phyloP scores from a whole-genome alignment of 345 rosid species.

The Erodium maritimum region DNA sequence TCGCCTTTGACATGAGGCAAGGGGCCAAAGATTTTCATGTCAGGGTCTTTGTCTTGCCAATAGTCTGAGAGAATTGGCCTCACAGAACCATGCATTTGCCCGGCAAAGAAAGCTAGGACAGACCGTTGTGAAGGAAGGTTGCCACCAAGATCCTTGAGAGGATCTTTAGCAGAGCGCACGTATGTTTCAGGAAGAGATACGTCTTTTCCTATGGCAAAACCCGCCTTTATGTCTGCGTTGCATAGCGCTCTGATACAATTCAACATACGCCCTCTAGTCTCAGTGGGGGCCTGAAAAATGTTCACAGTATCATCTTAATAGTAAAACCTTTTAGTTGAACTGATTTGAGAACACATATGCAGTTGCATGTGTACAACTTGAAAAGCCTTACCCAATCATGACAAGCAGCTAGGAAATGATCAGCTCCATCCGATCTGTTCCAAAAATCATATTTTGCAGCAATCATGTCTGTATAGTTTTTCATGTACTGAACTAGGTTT shows the following conservation, averaged over 20 bases:
- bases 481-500: slow-evolving; percentile 36
- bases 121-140: slow-evolving; percentile 44
- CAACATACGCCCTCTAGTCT: slow-evolving; percentile 40
- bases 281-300: slow-evolving; percentile 46
- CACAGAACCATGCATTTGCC: slow-evolving; percentile 74
- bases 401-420: slow-evolving; percentile 83
- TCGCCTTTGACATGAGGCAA: slow-evolving; percentile 55
- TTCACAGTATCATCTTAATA: slow-evolving; percentile 10
- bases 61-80: slow-evolving; percentile 40
- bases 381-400: slow-evolving; percentile 80
- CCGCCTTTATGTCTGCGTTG: slow-evolving; percentile 61
- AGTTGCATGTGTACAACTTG: slow-evolving; percentile 3
- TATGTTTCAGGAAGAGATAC: slow-evolving; percentile 63
- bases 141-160: slow-evolving; percentile 54
- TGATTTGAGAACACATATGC: no score
- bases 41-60: slow-evolving; percentile 65
- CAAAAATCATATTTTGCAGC: slow-evolving; percentile 55
- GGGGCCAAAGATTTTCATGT: slow-evolving; percentile 76
- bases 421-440: slow-evolving; percentile 79
- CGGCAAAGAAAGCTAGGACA: slow-evolving; percentile 77
- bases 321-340: background rate
- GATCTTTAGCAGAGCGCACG: slow-evolving; percentile 47
- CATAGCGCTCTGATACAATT: slow-evolving; percentile 64
- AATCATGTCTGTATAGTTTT: slow-evolving; percentile 43
- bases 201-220: slow-evolving; percentile 60